phyloP scores from a whole-genome alignment of 768 basidiomycete species.

The Trametes gibbosa region DNA sequence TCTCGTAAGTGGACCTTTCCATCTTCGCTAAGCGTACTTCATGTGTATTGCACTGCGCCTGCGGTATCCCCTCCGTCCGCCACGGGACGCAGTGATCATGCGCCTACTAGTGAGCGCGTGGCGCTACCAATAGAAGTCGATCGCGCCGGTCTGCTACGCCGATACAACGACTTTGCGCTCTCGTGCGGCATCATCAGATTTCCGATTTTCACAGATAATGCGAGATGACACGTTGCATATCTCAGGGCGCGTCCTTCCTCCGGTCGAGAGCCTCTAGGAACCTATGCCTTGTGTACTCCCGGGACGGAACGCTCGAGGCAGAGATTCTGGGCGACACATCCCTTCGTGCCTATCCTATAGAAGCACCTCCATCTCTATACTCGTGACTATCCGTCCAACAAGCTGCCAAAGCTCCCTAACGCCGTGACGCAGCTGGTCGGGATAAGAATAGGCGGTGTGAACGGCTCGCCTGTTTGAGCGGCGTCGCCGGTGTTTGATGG shows the following conservation, averaged over 20 bases:
- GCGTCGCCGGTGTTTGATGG: slow-evolving; percentile 14
- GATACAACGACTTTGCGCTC: neutral
- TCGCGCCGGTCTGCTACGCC: neutral
- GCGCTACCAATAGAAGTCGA: neutral
- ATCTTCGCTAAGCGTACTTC: neutral
- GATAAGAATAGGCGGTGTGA: slow-evolving; percentile 12
- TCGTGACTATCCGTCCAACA: neutral
- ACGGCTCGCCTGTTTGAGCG: slow-evolving; percentile 1
- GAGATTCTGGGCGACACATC: neutral
- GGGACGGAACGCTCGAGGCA: neutral
- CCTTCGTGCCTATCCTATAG: neutral
- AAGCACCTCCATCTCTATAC: neutral
- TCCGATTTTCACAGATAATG: neutral
- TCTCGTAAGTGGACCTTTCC: neutral
- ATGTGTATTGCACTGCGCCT: neutral
- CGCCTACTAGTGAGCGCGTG: neutral
- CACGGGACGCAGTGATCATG: neutral
- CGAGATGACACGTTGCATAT: neutral
- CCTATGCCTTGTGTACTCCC: neutral
- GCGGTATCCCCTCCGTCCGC: neutral
- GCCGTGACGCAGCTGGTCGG: slow-evolving; percentile 1
- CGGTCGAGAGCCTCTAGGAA: too few species aligned
- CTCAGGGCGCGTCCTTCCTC: neutral
- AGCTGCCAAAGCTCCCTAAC: neutral
- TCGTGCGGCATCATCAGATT: neutral